A percentile compares a stretch with the other conserved stretches of the same genome.
phyloP scores from a whole-genome alignment of 1,139 yeast genomes.

The Meyerozyma carpophila region DNA sequence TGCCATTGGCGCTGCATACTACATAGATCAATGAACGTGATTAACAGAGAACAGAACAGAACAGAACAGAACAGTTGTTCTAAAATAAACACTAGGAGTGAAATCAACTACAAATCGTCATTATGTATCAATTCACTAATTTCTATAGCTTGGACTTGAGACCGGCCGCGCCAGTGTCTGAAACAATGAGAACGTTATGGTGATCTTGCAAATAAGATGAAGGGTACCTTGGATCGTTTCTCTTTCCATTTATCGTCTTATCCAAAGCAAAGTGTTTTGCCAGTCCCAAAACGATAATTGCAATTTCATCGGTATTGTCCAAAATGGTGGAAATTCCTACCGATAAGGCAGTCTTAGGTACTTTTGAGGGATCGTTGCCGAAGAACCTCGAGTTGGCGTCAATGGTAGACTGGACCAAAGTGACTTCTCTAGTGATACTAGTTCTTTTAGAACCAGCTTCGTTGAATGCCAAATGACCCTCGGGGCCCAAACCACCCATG shows the following conservation, averaged over 20 bases:
- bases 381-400: conserved; percentile 56
- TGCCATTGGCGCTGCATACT: conserved; percentile 45
- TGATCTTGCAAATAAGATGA: conserved; percentile 46
- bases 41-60: neutral
- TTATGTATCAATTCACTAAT: neutral
- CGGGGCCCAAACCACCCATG: conserved; percentile 61
- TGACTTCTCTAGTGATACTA: conserved; percentile 45
- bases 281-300: conserved; percentile 45
- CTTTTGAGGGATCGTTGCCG: conserved; percentile 39
- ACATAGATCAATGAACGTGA: conserved; percentile 6
- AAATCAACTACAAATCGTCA: no score
- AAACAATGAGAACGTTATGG: conserved; percentile 37
- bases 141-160: conserved; percentile 24
- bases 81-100: no score
- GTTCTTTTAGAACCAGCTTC: conserved; percentile 51
- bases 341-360: conserved; percentile 50
- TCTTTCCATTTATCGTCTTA: conserved; percentile 34
- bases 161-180: conserved; percentile 44
- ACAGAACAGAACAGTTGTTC: neutral
- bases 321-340: conserved; percentile 62
- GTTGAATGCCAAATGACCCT: conserved; percentile 63
- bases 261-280: conserved; percentile 39
- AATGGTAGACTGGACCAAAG: conserved; percentile 48
- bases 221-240: conserved; percentile 36
- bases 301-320: conserved; percentile 51